Evolutionary conservation across 1,139 yeast genomes (phyloP), one percentile per base, ranked within the genome.

Genomic region (Kurtzmaniella quercitrusa): DNA sequence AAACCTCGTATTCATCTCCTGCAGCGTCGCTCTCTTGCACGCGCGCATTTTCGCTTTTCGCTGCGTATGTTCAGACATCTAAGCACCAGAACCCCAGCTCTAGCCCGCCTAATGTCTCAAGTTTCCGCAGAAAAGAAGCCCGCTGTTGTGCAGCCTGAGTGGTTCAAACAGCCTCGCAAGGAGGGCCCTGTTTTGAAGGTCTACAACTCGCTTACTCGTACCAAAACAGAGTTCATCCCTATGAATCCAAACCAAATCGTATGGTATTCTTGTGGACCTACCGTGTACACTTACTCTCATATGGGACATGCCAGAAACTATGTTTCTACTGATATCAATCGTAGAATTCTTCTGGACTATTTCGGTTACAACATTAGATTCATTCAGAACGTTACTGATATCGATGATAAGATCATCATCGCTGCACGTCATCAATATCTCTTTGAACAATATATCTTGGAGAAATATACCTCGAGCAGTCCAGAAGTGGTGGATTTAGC

Each of bases 271-370:
- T 93, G 99, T 74, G 99, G 99, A 5, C 98, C 98, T 11, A 93
- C 99, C 0, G 98, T 93, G n/a, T 93, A 93, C 58, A 96, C 93
- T 63, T 83, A 94, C 37, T 81, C 94, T 42, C 99, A 93, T 60
- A 88, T 93, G 97, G 99, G 99, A n/a, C 99, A 94, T 65, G 98
- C 98, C 17, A 75, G 98, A 63, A 93, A 93, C 67, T 94, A 93
- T 60, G 98, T 93, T 40, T 81, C 96, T 8, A 87, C 88, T 42
- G 98, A 94, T 62, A 88, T 93, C 59, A 86, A 88, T 59, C 80
- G 98, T 60, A 77, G 98, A 53, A 77, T 94, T 40, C 62, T 93
- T 51, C 88, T 83, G 60, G 89, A 91, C 60, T 91, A 88, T 64
- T 93, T 94, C 66, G 95, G 96, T 17, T 93, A 88, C 66, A 81